Conservation (phyloP, 305 asterid species). For the Fraxinus latifolia region DNA sequence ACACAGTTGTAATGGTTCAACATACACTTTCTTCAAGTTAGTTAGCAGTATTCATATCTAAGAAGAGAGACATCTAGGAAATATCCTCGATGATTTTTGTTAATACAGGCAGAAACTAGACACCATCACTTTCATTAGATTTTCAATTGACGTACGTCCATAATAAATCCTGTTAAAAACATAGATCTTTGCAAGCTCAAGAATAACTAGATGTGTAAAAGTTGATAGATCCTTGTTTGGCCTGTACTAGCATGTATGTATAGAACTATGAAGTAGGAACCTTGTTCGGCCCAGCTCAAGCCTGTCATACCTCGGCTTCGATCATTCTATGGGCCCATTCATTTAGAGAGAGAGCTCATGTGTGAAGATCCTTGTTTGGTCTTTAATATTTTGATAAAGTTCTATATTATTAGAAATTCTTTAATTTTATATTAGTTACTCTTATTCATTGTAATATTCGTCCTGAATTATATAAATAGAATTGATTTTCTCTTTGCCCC, state of each 20-base stretch:
- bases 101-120: background rate
- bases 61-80: background rate
- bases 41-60: background rate
- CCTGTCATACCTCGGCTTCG: background rate
- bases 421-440: background rate
- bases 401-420: background rate
- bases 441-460: background rate
- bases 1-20: background rate
- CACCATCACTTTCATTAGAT: background rate
- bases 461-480: too few relatives aligned
- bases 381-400: too few relatives aligned
- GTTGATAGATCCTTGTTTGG: background rate
- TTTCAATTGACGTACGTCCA: background rate
- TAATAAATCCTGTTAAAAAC: background rate
- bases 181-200: background rate
- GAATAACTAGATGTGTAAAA: background rate
- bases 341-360: background rate
- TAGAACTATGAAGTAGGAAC: background rate
- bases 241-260: background rate
- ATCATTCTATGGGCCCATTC: background rate
- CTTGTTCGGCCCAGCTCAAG: background rate
- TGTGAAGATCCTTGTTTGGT: background rate
- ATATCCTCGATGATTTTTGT: background rate
- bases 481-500: background rate
- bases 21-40: background rate